A percentile compares a stretch with the other conserved stretches of the same genome.
These are phyloP conservation scores for Colletotrichum graminicola DNA, from an alignment of 2,329 filamentous ascomycete genomes.

Conservation along the genomic window DNA sequence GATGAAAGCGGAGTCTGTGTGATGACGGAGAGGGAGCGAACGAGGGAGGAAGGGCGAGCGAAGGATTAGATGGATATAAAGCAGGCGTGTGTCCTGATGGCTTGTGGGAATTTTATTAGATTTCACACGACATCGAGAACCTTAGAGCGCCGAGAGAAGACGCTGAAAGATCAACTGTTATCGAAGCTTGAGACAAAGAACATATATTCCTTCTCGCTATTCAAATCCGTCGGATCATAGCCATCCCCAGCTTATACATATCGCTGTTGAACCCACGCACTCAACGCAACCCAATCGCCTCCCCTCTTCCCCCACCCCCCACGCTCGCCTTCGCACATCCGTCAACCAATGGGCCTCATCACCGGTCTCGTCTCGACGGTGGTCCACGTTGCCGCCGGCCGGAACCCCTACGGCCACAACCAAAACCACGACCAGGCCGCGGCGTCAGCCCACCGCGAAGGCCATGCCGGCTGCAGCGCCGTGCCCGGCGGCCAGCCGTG, in stretches of 20 bases:
- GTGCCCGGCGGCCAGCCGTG: conserved; percentile 26
- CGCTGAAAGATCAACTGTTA: not conserved
- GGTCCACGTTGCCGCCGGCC: conserved; percentile 38
- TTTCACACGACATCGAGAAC: not conserved
- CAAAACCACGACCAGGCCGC: not conserved
- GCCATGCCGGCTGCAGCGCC: not conserved
- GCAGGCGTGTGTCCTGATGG: not conserved
- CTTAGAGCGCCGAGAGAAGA: not conserved
- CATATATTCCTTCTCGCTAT: not conserved
- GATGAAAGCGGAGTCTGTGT: not conserved
- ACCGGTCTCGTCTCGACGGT: conserved; percentile 38
- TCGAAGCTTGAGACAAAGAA: not conserved
- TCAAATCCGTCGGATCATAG: not conserved
- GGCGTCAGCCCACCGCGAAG: not conserved
- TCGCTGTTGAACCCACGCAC: not conserved
- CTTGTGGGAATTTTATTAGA: not conserved
- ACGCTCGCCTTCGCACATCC: not conserved
- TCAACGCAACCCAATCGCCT: not conserved
- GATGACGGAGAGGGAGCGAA: not conserved
- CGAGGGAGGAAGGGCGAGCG: not conserved
- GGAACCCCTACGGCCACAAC: conserved; percentile 35
- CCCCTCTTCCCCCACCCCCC: not conserved
- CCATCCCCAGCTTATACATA: not conserved
- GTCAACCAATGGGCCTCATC: conserved; percentile 37
- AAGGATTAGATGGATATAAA: not conserved